These are phyloP conservation scores for Psilocybe mexicana DNA, from an alignment of 1,284 basidiomycete genomes.

Conservation along the genomic window DNA sequence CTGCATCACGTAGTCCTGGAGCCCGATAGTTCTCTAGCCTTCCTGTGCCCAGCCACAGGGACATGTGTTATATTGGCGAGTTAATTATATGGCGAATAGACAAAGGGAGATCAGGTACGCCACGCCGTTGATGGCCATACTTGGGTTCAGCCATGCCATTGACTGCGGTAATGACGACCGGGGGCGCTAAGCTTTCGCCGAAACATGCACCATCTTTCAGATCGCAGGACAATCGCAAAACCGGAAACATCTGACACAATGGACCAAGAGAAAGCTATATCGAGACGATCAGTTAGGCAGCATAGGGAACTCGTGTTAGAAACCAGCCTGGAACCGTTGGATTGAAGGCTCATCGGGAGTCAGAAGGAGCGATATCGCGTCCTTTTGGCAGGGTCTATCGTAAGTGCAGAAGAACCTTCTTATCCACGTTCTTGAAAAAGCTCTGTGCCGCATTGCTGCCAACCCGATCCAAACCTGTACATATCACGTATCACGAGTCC, in stretches of 20 bases:
- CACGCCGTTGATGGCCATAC: constrained; percentile 27
- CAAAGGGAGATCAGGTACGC: constrained; percentile 38
- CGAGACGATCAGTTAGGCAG: constrained; percentile 31
- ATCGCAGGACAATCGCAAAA: constrained; percentile 17
- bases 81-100: constrained; percentile 30
- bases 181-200: constrained; percentile 24
- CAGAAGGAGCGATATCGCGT: neutral
- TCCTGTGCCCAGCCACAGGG: constrained; percentile 25
- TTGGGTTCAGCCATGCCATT: constrained; percentile 14
- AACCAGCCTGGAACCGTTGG: constrained; percentile 8
- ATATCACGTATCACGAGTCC: constrained; percentile 3
- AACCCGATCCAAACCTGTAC: neutral
- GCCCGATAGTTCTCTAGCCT: constrained; percentile 21
- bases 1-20: constrained; percentile 23
- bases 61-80: constrained; percentile 26
- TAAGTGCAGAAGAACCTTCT: constrained; percentile 1
- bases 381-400: constrained; percentile 6
- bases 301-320: constrained; percentile 8
- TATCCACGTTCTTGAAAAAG: constrained; percentile 3
- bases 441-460: constrained; percentile 4
- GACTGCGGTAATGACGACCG: constrained; percentile 25
- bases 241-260: constrained; percentile 6
- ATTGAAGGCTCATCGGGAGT: constrained; percentile 6
- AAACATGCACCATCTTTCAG: constrained; percentile 16
- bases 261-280: constrained; percentile 29